Conservation (phyloP, 2,329 filamentous ascomycete species). For the Pseudocercospora cruenta region DNA sequence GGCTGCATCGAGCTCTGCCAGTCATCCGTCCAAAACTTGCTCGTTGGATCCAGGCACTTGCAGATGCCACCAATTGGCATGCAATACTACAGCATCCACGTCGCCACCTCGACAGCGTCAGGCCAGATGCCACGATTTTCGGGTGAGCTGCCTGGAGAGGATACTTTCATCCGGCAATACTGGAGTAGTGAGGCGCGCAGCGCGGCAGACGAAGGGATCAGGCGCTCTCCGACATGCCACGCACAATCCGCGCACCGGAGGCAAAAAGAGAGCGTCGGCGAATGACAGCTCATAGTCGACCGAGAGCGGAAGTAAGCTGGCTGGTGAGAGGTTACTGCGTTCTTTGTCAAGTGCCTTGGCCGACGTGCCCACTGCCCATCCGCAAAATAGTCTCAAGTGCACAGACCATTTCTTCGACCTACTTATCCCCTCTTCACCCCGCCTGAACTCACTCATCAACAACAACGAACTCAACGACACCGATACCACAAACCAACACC, state of each 20-base stretch:
- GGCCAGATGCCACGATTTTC: not conserved
- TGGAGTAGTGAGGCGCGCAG: not conserved
- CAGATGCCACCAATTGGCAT: not conserved
- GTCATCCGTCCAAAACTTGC: conserved; percentile 18
- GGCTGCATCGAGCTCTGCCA: not conserved
- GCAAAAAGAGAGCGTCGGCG: not conserved
- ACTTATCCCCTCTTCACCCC: no score
- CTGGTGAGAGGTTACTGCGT: conserved; percentile 13
- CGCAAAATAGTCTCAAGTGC: no score
- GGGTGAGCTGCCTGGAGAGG: conserved; percentile 11
- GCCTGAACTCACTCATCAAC: not conserved
- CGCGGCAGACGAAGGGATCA: not conserved
- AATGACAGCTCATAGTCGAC: conserved; percentile 9
- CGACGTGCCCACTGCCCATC: not conserved
- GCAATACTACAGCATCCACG: conserved; percentile 8
- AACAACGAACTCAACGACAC: conserved; percentile 15
- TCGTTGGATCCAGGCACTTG: conserved; percentile 11
- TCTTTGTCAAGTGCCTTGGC: conserved; percentile 6
- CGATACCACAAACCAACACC: conserved; percentile 7
- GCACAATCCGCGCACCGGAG: conserved; percentile 11
- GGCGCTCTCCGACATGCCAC: conserved; percentile 1
- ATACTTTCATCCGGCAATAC: not conserved
- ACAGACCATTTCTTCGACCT: no score
- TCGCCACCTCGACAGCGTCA: conserved; percentile 10
- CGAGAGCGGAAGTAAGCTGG: not conserved